phyloP scores from a whole-genome alignment of 2,329 filamentous ascomycete genomes.

The Exophiala phaeomuriformis region DNA sequence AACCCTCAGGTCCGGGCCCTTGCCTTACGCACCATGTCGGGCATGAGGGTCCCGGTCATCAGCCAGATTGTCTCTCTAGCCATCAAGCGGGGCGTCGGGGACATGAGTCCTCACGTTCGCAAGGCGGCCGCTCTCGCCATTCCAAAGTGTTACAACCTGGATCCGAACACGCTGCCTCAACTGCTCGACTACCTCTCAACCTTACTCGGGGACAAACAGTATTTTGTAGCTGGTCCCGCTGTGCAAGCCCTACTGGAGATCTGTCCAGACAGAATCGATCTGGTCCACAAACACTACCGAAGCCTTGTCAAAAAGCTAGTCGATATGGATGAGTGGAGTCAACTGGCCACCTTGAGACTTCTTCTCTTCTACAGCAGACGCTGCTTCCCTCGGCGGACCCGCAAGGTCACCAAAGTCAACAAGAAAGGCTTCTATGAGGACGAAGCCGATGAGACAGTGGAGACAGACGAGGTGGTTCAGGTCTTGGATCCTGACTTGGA shows the following conservation, averaged over 20 bases:
- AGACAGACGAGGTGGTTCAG: conserved; percentile 47
- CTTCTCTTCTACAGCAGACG: conserved; percentile 78
- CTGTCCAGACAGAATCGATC: conserved; percentile 76
- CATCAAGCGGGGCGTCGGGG: conserved; percentile 85
- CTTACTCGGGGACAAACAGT: conserved; percentile 82
- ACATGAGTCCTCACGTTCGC: conserved; percentile 91
- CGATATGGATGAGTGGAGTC: conserved; percentile 99
- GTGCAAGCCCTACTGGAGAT: conserved; percentile 83
- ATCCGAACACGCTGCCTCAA: conserved; percentile 77
- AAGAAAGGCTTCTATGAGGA: conserved; percentile 78
- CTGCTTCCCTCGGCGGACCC: conserved; percentile 70
- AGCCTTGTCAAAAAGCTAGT: conserved; percentile 80
- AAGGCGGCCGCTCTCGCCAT: conserved; percentile 90
- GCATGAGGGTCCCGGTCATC: conserved; percentile 93
- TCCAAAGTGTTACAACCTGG: conserved; percentile 88
- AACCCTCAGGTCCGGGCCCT: conserved; percentile 87
- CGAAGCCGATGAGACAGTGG: conserved; percentile 42
- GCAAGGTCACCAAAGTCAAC: conserved; percentile 49
- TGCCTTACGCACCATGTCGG: conserved; percentile 92
- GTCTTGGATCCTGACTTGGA: conserved; percentile 75
- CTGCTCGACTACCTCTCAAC: conserved; percentile 72
- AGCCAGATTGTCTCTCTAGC: conserved; percentile 94
- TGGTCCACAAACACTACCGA: conserved; percentile 87
- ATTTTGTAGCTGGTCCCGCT: conserved; percentile 91
- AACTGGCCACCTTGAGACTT: conserved; percentile 72